phyloP scores from a whole-genome alignment of 2,329 filamentous ascomycete genomes.

The Plectosphaerella plurivora region DNA sequence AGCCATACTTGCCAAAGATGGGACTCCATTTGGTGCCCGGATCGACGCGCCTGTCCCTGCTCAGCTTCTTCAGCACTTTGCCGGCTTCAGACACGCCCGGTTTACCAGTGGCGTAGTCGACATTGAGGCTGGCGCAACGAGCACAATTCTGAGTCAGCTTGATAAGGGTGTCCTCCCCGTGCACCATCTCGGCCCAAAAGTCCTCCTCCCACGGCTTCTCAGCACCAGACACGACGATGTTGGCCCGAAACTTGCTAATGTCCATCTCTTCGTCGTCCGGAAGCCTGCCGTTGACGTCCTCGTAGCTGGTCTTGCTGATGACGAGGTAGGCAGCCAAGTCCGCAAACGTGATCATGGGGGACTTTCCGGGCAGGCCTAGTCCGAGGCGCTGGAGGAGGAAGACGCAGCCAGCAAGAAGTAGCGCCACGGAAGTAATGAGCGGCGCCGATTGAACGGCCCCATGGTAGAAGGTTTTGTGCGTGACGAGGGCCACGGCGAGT shows the following conservation, averaged over 20 bases:
- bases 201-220: slow-evolving; percentile 63
- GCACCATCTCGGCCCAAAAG: slow-evolving; percentile 61
- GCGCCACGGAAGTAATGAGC: no score
- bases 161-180: slow-evolving; percentile 39
- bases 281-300: no score
- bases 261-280: slow-evolving; percentile 38
- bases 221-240: slow-evolving; percentile 63
- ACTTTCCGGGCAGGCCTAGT: no score
- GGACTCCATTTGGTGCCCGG: slow-evolving; percentile 62
- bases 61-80: slow-evolving; percentile 64
- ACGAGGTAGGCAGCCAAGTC: no score
- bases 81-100: slow-evolving; percentile 51
- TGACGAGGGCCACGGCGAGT: no score
- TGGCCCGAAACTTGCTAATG: slow-evolving; percentile 67
- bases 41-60: slow-evolving; percentile 67
- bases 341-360: no score
- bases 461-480: no score
- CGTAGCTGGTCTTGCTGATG: no score
- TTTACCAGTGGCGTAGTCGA: slow-evolving; percentile 64
- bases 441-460: no score
- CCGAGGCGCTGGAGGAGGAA: no score
- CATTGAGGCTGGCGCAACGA: slow-evolving; percentile 65
- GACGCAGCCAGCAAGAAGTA: no score
- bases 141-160: slow-evolving; percentile 65
- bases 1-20: slow-evolving; percentile 70